Base-by-base conservation (phyloP, 2,329 filamentous ascomycete genomes). In the Colletotrichum abscissum region DNA sequence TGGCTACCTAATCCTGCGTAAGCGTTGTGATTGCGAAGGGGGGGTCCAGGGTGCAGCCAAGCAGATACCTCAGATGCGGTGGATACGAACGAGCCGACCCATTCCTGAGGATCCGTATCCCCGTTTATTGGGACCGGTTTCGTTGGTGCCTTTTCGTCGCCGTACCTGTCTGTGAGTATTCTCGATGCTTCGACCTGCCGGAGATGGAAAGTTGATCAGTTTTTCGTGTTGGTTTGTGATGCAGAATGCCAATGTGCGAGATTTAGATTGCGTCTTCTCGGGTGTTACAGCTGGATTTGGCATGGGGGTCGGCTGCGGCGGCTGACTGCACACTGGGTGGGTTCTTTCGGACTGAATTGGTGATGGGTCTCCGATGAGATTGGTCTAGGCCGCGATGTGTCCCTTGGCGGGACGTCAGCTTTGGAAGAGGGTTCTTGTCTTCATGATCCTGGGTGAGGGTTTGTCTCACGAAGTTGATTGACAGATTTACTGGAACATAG, bases 111-210 rank as follows among this genome's bases (percentile, higher is more conserved):
- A 11, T 2, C 46, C 60, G 16, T 33, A 35, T 30, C 46, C 62
- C 62, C 28, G 46, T 26, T 12, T n/a, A 14, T 28, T 62, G 58
- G 35, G 58, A n/a, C 22, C 8, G 8, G 56, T 12, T 14, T 6
- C 30, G 9, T 33, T 33, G 19, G 26, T 26, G 28, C 28, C 12
- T 42, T 7, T 16, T 42, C 38, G 16, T 42, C 38, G 38, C 3
- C 33, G 33, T 12, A 12, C 33, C 33, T 35, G 33, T 33, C 30
- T 33, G 12, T 38, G 35, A 5, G 16, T 38, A n/a, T 49, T 22
- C 42, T 49, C 42, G 8, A 49, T 49, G 28, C 26, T 63, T 35
- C n/a, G 62, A 63, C 62, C 62, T 63, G n/a, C 62, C 46, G 11
- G 28, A 63, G n/a, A 54, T 38, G 46, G 62, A 1, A 24, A 63